Base-by-base conservation (phyloP, 192 early-diverging fungal species). In the Backusella morwellensis region DNA sequence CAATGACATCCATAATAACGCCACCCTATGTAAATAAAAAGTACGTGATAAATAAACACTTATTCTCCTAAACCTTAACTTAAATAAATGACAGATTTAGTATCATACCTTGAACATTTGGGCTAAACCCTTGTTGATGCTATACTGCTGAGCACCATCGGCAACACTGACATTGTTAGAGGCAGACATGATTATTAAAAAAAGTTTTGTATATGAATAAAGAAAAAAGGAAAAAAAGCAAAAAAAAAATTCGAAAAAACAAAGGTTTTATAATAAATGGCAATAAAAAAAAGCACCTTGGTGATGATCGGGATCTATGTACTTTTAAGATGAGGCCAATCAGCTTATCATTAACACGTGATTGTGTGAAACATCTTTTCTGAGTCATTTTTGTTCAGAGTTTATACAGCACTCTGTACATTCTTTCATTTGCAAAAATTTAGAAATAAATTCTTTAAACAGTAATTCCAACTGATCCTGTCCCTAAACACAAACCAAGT, bases 1-100 rank as follows among this genome's bases (percentile, higher is more conserved):
- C 95, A 77, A 97, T 91, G 11, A 98, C 98, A 85, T 98, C 98
- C 97, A 99, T 98, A 84, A 99, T 98, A 21, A 99, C 98, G 73
- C 98, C 98, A 71, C 96, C 97, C 94, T 96, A 75, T 14, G 29
- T 50, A 73, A 23, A 12, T 70, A 19, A 68, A 40, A 47, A 6
- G 19, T 79, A 73, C 7, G 4, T 47, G 35, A 52, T 32, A n/a
- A 73, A 36, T 63, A 19, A 35, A 23, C 21, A 34, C 35, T 40
- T 56, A 29, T 70, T 35, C 11, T 59, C 23, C 66, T 54, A 77
- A 63, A 17, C 67, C 32, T 68, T 77, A 54, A 32, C 35, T 26
- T 59, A 63, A 63, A 63, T 63, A 63, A 54, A 14, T 63, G 56
- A 63, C 56, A 63, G 56, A 5, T 63, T 26, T 63, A 29, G 9